Evolutionary conservation across 257 asterid genomes (phyloP), one percentile per base, ranked within the genome.

Genomic region (Nicotiana paniculata): DNA sequence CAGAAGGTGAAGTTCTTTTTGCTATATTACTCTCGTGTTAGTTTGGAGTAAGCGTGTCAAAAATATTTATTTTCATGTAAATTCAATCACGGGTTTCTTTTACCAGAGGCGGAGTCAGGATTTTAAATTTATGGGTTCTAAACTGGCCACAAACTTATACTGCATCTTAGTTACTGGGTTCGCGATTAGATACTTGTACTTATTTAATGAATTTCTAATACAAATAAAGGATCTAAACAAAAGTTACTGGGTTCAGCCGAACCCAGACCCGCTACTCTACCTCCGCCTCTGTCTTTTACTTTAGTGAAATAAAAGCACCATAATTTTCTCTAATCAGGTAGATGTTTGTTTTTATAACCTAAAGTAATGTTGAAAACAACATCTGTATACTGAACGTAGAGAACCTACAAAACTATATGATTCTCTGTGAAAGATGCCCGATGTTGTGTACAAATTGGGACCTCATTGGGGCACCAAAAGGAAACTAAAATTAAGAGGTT

Each of bases 1-100:
- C 92, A 15, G 94, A 87, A 81, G 97, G 97, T 93, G 79, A 2
- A 2, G 1, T 13, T 21, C 1, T 68, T 32, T 54, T 16, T 48
- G 64, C 11, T 18, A 58, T 18, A 18, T 18, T 7, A 18, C 63
- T 75, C 80, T 24, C 18, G 62, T 75, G n/a, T 24, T 33, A 39
- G 79, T 74, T 18, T 3, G 64, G 11, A 58, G 10, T 18, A n/a
- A 2, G 10, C 9, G 4, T 61, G 16, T 21, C 16, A 24, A 26
- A 21, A 21, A 26, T 62, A 26, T 62, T 62, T 62, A 1, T 26
- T 26, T 72, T 43, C 7, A 2, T n/a, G 43, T 51, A 51, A 51
- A 0, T 26, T 51, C 16, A 4, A 26, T 7, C 15, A 26, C 9
- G 46, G 16, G 63, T 75, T 32, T 15, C 1, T 51, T 21, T 21